Base-by-base conservation (phyloP, 2,329 filamentous ascomycete genomes). In the Monilinia vaccinii-corymbosi region DNA sequence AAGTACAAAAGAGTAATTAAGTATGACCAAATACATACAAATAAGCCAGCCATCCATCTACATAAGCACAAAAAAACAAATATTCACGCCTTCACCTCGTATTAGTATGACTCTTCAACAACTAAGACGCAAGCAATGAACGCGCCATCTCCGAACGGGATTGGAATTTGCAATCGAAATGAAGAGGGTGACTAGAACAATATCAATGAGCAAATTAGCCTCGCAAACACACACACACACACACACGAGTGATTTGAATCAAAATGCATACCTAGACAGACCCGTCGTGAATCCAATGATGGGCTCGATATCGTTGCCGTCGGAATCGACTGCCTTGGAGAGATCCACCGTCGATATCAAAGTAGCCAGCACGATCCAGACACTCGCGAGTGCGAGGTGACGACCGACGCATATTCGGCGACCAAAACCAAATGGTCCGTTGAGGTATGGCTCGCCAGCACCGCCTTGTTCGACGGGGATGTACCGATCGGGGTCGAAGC, bases 351-450 rank as follows among this genome's bases (percentile, higher is more conserved):
- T 73, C 18, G 75, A 72, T 42, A 80, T 63, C 44, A 78, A 70
- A 0, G 69, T 73, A 0, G 73, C 73, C 40, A 78, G 66, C 1
- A 74, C 71, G 18, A 76, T 75, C 67, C 73, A 78, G 2, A 78
- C 71, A 34, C 72, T 74, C 3, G 74, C 73, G 32, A 73, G 77
- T 2, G 81, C 81, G 11, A 85, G 68, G 53, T 76, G 74, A 61
- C 78, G 75, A 0, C 80, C 80, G 6, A 75, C 73, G 64, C 80
- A 83, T 11, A 78, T 59, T 34, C 73, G 23, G 76, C 74, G 7
- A 1, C 81, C 80, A 68, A 79, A 82, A 4, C 80, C 79, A 67
- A 83, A 79, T 40, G 76, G 75, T 1, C 77, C 78, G 21, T 69
- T 71, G 0, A 77, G 78, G 50, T 74, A 71, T 23, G 79, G 76